Evolutionary conservation across 1,284 basidiomycete genomes (phyloP).

Genomic region (Mycosarcoma maydis): DNA sequence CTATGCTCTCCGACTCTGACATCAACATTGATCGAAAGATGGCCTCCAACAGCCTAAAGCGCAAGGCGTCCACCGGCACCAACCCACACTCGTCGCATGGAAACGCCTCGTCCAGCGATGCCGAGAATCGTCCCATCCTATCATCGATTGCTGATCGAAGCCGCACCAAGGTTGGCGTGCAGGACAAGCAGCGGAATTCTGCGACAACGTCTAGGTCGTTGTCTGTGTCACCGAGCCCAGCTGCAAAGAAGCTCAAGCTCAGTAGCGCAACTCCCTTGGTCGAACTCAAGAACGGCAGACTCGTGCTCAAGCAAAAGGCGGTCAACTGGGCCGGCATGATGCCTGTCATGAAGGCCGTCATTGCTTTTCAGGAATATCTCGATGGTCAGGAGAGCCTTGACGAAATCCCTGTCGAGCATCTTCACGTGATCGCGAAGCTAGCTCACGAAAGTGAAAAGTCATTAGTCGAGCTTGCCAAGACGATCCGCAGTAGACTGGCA

Average conservation of each 20-base stretch:
- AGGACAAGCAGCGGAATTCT: constrained; percentile 2
- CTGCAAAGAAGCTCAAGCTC: constrained; percentile 38
- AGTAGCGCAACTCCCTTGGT: constrained; percentile 50
- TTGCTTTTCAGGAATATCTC: constrained; percentile 53
- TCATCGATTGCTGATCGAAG: background rate
- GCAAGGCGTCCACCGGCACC: constrained; percentile 32
- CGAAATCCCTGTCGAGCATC: constrained; percentile 75
- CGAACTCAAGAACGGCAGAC: constrained; percentile 73
- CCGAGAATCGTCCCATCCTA: constrained; percentile 32
- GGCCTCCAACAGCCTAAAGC: constrained; percentile 36
- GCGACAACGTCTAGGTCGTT: constrained; percentile 1
- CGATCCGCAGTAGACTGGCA: constrained; percentile 44
- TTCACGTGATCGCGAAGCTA: constrained; percentile 79
- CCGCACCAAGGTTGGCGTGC: background rate
- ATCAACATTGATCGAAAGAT: constrained; percentile 43
- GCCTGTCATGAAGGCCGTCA: constrained; percentile 73
- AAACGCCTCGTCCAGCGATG: constrained; percentile 30
- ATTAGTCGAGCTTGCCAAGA: constrained; percentile 47
- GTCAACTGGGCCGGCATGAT: constrained; percentile 79
- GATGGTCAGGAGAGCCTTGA: constrained; percentile 65
- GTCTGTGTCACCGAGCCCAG: constrained; percentile 16
- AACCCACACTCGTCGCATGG: constrained; percentile 7
- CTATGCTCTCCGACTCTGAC: constrained; percentile 48
- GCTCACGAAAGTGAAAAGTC: constrained; percentile 70
- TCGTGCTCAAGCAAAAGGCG: constrained; percentile 80